Evolutionary conservation across 1,284 basidiomycete species (phyloP), one percentile per base, ranked within the genome.

Genomic region (Fomitiporia mediterranea): DNA sequence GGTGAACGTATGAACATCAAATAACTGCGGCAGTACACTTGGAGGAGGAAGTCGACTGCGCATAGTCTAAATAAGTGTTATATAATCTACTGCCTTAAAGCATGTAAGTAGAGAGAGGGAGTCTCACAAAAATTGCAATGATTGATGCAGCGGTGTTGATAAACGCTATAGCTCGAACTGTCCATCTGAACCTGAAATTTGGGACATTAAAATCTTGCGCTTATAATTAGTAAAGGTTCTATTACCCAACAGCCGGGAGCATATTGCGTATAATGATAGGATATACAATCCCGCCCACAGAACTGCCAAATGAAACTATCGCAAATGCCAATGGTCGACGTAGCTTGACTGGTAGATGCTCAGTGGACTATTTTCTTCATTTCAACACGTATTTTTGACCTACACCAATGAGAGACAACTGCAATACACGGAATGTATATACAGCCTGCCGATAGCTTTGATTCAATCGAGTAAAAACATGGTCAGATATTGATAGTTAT

Each of bases 371-470:
- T n/a, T 17, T 7, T 15, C 19, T 34, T 17, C 25, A 15, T 28
- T 11, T 1, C n/a, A 37, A 37, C 23, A 50, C 17, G 15, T 17
- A 40, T 4, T 19, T 15, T 27, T 17, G 7, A 32, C 51, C 25
- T 51, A 52, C 51, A 82, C 75, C 80, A 81, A 62, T 82, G 80
- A 2, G 72, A 69, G 1, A 81, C 63, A 34, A 78, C 72, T 0
- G 73, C 71, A 4, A 73, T 70, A 0, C 74, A 74, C 1, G 79
- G 77, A 6, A 72, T 73, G 58, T 77, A 81, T 19, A 80, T 72
- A 9, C 74, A 69, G 2, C 79, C 79, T 54, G 68, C 70, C 34
- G 71, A 69, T 3, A 74, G 38, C 75, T 76, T 13, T 19, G n/a
- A 19, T 8, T 8, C 32, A n/a, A 19, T 11, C 21, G 2, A 40